Evolutionary conservation across 129 eudicot genomes (phyloP).

Genomic region (Arctium lappa): DNA sequence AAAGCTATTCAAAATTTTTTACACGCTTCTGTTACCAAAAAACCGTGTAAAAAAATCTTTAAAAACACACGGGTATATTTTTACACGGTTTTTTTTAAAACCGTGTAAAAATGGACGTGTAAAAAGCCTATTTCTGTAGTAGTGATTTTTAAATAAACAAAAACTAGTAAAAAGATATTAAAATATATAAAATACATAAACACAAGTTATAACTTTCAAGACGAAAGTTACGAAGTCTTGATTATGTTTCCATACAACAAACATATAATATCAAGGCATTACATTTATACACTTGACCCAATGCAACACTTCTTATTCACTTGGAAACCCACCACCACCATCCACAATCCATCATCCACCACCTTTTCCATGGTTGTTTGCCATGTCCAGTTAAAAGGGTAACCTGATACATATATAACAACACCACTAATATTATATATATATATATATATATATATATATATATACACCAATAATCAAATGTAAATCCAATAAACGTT

Average conservation of each 20-base stretch:
- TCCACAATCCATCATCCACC: not conserved
- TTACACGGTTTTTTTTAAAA: too few species aligned
- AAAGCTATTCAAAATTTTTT: too few species aligned
- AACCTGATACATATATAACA: slow-evolving; percentile 20
- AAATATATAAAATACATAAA: not conserved
- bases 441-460: not conserved
- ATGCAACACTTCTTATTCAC: slow-evolving; percentile 24
- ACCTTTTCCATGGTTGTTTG: not conserved
- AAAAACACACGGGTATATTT: too few species aligned
- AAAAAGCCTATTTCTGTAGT: too few species aligned
- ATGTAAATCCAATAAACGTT: not conserved
- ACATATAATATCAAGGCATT: not conserved
- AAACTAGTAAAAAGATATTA: not conserved
- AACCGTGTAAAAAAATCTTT: too few species aligned
- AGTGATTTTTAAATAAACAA: not conserved
- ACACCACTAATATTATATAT: too few species aligned
- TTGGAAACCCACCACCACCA: slow-evolving; percentile 3
- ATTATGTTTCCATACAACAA: slow-evolving; percentile 7
- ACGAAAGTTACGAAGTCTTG: not conserved
- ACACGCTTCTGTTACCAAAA: too few species aligned
- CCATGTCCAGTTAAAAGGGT: slow-evolving; percentile 29
- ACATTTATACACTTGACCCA: not conserved
- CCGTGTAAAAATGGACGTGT: too few species aligned
- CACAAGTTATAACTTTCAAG: not conserved
- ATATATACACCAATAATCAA: too few species aligned